These are phyloP conservation scores for Sordariomycetes sp. DNA, from an alignment of 2,329 filamentous ascomycete genomes.

Conservation along the genomic window DNA sequence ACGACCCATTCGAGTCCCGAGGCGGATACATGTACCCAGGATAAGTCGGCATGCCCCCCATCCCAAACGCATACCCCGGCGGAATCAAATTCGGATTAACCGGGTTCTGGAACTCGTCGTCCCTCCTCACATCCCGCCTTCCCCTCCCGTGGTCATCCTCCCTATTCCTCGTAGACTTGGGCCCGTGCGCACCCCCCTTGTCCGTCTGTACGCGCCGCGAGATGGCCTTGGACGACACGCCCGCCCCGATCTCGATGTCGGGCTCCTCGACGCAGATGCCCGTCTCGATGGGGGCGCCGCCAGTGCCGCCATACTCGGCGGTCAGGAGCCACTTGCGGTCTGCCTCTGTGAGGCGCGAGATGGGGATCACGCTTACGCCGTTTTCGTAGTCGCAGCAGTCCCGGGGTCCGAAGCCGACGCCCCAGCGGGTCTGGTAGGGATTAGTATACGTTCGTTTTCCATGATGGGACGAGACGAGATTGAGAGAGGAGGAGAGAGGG, in stretches of 20 bases:
- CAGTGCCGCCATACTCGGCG: constrained; percentile 85
- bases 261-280: constrained; percentile 92
- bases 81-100: constrained; percentile 4
- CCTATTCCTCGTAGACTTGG: constrained; percentile 40
- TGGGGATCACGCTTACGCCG: constrained; percentile 86
- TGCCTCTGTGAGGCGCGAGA: constrained; percentile 83
- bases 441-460: constrained; percentile 10
- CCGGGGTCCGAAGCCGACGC: constrained; percentile 89
- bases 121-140: not conserved
- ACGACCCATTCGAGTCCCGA: constrained; percentile 1
- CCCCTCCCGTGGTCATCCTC: not conserved
- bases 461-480: constrained; percentile 1
- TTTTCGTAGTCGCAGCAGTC: constrained; percentile 95
- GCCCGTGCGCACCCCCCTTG: constrained; percentile 49
- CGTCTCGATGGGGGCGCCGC: constrained; percentile 64
- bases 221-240: constrained; percentile 86
- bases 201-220: constrained; percentile 58
- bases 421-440: constrained; percentile 68
- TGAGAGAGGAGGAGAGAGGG: not conserved
- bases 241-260: constrained; percentile 95
- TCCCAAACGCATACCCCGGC: constrained; percentile 2
- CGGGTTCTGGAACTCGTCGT: constrained; percentile 4
- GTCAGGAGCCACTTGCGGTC: constrained; percentile 96
- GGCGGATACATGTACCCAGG: constrained; percentile 1
- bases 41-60: constrained; percentile 3